Conservation (phyloP, 768 basidiomycete species). For the Phallus indusiatus region DNA sequence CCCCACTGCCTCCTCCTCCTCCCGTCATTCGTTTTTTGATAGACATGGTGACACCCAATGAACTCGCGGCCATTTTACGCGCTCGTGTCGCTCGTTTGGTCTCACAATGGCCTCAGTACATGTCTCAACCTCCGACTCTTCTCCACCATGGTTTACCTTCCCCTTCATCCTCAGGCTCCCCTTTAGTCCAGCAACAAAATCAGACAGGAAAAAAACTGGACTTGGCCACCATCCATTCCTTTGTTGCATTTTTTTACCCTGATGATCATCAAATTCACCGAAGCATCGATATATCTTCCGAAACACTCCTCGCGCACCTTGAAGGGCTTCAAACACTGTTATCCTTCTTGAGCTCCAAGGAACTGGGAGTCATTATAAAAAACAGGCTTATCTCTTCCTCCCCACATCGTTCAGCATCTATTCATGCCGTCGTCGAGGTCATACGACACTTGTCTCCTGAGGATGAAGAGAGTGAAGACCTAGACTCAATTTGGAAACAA, state of each 20-base stretch:
- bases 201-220: not conserved
- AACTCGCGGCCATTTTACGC: slow-evolving; percentile 1
- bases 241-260: slow-evolving; percentile 1
- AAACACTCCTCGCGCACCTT: slow-evolving; percentile 1
- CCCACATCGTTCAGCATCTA: not conserved
- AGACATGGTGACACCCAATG: slow-evolving; percentile 4
- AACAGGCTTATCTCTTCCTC: not conserved
- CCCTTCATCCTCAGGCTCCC: slow-evolving; percentile 4
- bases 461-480: not conserved
- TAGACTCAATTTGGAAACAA: not conserved
- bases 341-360: not conserved
- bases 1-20: not conserved
- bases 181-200: not conserved
- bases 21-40: not conserved
- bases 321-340: slow-evolving; percentile 1
- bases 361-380: not conserved
- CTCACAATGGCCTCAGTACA: slow-evolving; percentile 1
- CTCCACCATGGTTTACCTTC: slow-evolving; percentile 1
- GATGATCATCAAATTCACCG: not conserved
- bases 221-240: not conserved
- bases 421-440: slow-evolving; percentile 3
- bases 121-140: not conserved
- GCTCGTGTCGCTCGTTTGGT: slow-evolving; percentile 1
- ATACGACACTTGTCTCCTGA: not conserved
- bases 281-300: not conserved